These are phyloP conservation scores for Entomortierella parvispora DNA, from an alignment of 192 early-diverging fungal genomes.

Conservation along the genomic window DNA sequence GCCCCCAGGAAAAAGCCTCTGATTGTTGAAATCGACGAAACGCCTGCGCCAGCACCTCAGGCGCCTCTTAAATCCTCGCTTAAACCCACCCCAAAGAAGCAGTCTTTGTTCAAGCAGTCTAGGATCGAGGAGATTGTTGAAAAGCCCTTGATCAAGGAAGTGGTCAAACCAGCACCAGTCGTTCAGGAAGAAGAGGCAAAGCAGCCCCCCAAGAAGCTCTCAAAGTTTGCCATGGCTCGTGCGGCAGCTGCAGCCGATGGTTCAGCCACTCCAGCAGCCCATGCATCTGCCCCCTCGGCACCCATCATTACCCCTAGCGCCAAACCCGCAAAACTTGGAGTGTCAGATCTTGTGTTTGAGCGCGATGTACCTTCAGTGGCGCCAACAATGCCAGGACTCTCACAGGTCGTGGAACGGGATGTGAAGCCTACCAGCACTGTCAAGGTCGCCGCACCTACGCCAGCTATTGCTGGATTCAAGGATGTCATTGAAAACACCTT, in stretches of 20 bases:
- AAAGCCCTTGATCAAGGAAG: neutral
- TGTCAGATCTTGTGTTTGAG: conserved; percentile 30
- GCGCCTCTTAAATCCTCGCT: conserved; percentile 26
- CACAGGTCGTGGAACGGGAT: conserved; percentile 15
- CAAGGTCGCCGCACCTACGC: neutral
- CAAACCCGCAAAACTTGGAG: conserved; percentile 18
- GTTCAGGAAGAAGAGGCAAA: neutral
- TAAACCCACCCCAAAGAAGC: conserved; percentile 34
- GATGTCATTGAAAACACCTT: conserved; percentile 2
- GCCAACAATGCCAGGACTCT: conserved; percentile 9
- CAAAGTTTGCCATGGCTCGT: conserved; percentile 35
- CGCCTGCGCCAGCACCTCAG: conserved; percentile 36
- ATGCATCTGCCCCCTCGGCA: neutral
- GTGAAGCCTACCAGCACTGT: neutral
- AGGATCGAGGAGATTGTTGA: conserved; percentile 2
- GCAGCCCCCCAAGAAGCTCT: conserved; percentile 28
- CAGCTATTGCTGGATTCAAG: conserved; percentile 4
- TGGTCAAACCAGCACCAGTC: neutral
- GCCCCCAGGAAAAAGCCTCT: conserved; percentile 6
- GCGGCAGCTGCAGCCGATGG: conserved; percentile 30
- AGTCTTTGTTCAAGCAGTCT: conserved; percentile 29
- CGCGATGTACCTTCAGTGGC: conserved; percentile 5
- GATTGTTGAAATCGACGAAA: conserved; percentile 18
- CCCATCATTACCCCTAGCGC: neutral
- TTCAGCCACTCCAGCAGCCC: neutral